Percentiles rank a stretch among this genome's conserved stretches.
Conservation (phyloP, 176 grass and related monocot species). For the Saccharum officinarum region DNA sequence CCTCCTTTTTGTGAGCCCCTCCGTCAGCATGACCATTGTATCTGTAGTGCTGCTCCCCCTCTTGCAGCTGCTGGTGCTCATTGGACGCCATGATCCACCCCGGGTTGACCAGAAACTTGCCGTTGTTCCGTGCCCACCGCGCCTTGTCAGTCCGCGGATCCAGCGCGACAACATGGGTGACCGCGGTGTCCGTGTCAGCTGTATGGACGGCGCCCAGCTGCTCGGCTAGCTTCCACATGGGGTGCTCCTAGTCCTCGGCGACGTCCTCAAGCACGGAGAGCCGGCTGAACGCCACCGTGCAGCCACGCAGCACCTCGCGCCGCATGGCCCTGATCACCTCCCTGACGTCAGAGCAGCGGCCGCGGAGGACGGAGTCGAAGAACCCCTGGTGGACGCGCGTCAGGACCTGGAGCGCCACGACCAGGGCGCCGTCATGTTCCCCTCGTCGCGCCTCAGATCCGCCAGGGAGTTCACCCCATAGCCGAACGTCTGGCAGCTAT, state of each 20-base stretch:
- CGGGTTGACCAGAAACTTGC: constrained; percentile 51
- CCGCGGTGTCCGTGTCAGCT: constrained; percentile 26
- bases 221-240: background rate
- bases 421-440: constrained; percentile 56
- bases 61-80: no score
- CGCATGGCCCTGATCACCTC: constrained; percentile 8
- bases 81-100: constrained; percentile 40
- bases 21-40: no score
- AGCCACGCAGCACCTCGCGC: background rate
- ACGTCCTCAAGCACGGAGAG: background rate
- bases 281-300: background rate
- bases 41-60: no score
- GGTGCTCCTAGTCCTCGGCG: background rate
- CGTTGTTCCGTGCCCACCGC: constrained; percentile 45
- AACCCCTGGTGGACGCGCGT: constrained; percentile 51
- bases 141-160: constrained; percentile 33
- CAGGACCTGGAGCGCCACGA: constrained; percentile 46
- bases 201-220: constrained; percentile 53
- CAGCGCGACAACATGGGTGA: constrained; percentile 61
- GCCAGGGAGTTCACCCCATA: constrained; percentile 34
- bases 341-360: constrained; percentile 3
- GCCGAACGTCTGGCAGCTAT: constrained; percentile 27
- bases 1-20: no score
- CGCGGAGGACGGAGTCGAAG: constrained; percentile 42
- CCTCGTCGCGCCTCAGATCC: constrained; percentile 54